Evolutionary conservation across 2,329 filamentous ascomycete species (phyloP).

Genomic region (Aureobasidium sp.): DNA sequence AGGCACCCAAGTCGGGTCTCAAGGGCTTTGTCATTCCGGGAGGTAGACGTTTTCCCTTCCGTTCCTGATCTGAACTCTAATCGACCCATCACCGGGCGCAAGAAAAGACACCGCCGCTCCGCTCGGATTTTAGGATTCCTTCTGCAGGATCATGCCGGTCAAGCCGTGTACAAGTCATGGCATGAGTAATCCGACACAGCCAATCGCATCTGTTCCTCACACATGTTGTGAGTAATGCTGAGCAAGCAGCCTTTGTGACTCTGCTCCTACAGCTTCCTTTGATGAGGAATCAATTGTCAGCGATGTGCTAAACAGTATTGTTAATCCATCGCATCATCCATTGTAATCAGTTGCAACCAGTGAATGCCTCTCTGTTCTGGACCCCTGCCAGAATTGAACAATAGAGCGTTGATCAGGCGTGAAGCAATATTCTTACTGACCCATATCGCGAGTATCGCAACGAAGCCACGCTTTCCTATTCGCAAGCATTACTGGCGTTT

Average conservation of each 20-base stretch:
- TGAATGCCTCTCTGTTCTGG: neutral
- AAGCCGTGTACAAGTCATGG: conserved; percentile 2
- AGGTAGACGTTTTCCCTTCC: conserved; percentile 9
- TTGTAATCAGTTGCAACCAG: neutral
- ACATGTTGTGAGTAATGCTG: conserved; percentile 5
- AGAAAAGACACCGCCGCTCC: conserved; percentile 1
- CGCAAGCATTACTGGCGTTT: neutral
- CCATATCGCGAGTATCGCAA: neutral
- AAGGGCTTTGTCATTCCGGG: conserved; percentile 7
- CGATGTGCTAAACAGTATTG: neutral
- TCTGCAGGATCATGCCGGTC: neutral
- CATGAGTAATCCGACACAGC: conserved; percentile 7
- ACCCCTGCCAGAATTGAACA: neutral
- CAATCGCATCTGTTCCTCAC: neutral
- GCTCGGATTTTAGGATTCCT: conserved; percentile 4
- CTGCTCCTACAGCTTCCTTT: neutral
- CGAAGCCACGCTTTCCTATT: conserved; percentile 1
- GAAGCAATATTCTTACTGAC: neutral
- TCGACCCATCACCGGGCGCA: neutral
- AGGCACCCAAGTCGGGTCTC: conserved; percentile 7
- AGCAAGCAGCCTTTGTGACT: neutral
- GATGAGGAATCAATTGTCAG: conserved; percentile 13
- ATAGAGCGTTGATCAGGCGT: neutral
- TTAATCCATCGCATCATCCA: neutral
- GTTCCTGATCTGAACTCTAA: conserved; percentile 11